Evolutionary conservation across 345 rosid species (phyloP), one percentile per base, ranked within the genome.

Genomic region (Lagerstroemia speciosa): DNA sequence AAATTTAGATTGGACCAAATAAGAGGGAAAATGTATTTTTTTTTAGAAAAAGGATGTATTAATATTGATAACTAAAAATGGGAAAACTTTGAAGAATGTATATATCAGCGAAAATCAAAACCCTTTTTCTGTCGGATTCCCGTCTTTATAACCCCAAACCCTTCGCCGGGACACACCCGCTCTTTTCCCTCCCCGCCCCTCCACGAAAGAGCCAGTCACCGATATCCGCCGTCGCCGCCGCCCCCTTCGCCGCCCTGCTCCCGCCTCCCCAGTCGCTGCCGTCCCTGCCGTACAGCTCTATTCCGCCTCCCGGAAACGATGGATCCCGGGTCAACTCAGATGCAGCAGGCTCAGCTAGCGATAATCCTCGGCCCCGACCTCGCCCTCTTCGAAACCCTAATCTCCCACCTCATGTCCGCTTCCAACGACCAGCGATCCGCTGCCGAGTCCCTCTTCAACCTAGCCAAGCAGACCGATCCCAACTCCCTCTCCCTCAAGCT

Each of bases 401-500:
- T 95, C 79, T 83, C 93, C 9, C 88, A 87, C 72, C 93, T 95
- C 71, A 88, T 92, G 99, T 87, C 99, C 7, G 82, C 98, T 34
- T 82, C 97, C 65, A 92, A 92, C 89, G 98, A 95, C 45, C 96
- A 85, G 45, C 96, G 99, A 11, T 90, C 98, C 16, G 73, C 85
- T 72, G 99, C 99, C 32, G 99, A 95, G 78, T 68, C 83, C 67
- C 79, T 84, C 19, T 92, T 90, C 86, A 90, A 95, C 71, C 92
- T 95, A 75, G 88, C 92, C 73, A 95, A 95, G 73, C 93, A 90
- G 70, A 79, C 81, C 76, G 86, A 88, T 81, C 99, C 99, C 2
- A 84, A 95, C 67, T 72, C 97, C 52, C 93, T 95, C 53, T 82
- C 87, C 45, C 83, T 92, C 73, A 90, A 90, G 79, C 91, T 95